Evolutionary conservation across 169 alveolate species (phyloP).

Genomic region (Plasmodium knowlesi): DNA sequence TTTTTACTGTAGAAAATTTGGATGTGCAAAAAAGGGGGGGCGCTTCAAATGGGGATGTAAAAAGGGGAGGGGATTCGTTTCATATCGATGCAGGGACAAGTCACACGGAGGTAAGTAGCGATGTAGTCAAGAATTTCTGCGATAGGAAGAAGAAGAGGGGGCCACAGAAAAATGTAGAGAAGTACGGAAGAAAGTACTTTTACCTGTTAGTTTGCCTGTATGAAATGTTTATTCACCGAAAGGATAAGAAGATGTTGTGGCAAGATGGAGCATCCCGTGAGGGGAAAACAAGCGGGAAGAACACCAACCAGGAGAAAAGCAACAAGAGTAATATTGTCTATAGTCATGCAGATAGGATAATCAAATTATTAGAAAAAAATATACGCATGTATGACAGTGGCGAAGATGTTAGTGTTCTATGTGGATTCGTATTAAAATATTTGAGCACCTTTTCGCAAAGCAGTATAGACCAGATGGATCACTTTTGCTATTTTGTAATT

Average conservation of each 20-base stretch:
- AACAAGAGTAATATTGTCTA: not conserved
- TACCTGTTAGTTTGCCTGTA: constrained; percentile 18
- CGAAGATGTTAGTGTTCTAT: not conserved
- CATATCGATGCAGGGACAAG: not conserved
- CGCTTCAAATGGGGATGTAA: not conserved
- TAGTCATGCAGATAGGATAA: constrained; percentile 8
- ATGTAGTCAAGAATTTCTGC: not conserved
- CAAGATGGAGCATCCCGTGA: not conserved
- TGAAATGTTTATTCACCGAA: constrained; percentile 47
- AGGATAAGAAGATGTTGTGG: constrained; percentile 1
- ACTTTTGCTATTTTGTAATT: constrained; percentile 44
- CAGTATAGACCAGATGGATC: constrained; percentile 21
- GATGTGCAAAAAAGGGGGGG: not conserved
- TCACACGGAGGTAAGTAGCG: not conserved
- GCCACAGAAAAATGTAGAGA: not conserved
- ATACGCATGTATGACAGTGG: not conserved
- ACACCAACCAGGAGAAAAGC: not conserved
- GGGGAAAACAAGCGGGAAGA: not conserved
- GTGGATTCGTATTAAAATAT: constrained; percentile 5
- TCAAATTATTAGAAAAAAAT: constrained; percentile 5
- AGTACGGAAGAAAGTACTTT: constrained; percentile 42
- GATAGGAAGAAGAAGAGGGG: not conserved
- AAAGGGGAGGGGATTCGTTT: not conserved
- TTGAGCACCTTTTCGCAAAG: constrained; percentile 38
- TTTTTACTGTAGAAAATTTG: constrained; percentile 2